phyloP scores from a whole-genome alignment of 108 stramenopile genomes.

The Hondaea fermentalgiana region DNA sequence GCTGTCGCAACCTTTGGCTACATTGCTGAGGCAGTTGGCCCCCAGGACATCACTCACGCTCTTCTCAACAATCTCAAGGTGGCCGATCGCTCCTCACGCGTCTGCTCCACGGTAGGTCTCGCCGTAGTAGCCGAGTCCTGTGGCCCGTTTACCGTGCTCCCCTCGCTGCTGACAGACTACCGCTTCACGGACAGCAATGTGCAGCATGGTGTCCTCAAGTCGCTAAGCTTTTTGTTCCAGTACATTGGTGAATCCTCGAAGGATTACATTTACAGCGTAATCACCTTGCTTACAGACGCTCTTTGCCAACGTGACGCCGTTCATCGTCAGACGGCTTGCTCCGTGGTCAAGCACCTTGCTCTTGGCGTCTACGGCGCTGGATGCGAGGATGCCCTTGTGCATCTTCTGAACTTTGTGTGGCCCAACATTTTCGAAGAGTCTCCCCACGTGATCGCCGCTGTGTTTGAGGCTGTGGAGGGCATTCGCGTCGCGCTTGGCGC shows the following conservation, averaged over 20 bases:
- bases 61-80: conserved; percentile 96
- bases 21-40: conserved; percentile 97
- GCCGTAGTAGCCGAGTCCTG: conserved; percentile 99
- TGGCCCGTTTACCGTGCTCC: conserved; percentile 95
- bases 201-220: conserved; percentile 98
- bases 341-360: conserved; percentile 91
- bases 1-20: conserved; percentile 98
- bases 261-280: conserved; percentile 97
- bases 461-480: conserved; percentile 95
- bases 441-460: conserved; percentile 92
- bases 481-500: conserved; percentile 87
- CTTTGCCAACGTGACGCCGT: conserved; percentile 97
- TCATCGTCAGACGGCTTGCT: conserved; percentile 94
- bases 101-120: conserved; percentile 97
- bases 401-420: conserved; percentile 95
- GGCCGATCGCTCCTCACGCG: conserved; percentile 94
- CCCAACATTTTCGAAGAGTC: conserved; percentile 96
- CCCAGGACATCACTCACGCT: conserved; percentile 95
- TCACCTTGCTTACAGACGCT: conserved; percentile 91
- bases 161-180: conserved; percentile 98
- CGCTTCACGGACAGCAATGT: conserved; percentile 96
- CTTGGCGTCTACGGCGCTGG: conserved; percentile 88
- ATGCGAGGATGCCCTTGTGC: conserved; percentile 92
- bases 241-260: conserved; percentile 99
- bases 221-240: conserved; percentile 97